phyloP scores from a whole-genome alignment of 306 rosid species.

The Inga oerstediana region DNA sequence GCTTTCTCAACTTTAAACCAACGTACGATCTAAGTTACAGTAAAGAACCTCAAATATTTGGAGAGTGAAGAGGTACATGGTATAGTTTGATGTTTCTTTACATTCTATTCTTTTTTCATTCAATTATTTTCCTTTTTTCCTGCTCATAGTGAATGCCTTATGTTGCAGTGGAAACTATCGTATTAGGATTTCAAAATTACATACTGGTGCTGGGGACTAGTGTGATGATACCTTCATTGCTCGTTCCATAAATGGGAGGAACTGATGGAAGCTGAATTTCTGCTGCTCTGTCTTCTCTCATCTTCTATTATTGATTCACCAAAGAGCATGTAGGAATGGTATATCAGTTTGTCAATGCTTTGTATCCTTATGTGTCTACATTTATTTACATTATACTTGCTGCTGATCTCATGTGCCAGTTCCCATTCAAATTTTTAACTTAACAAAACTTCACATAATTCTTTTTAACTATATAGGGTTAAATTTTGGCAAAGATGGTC shows the following conservation, averaged over 20 bases:
- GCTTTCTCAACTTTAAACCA: slow-evolving; percentile 7
- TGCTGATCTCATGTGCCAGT: not conserved
- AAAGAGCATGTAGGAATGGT: not conserved
- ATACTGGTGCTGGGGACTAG: slow-evolving; percentile 92
- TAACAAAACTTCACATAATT: not conserved
- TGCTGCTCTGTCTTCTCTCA: slow-evolving; percentile 3
- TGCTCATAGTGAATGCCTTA: slow-evolving; percentile 9
- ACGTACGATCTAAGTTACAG: not conserved
- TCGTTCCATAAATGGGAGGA: slow-evolving; percentile 96
- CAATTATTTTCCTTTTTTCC: not conserved
- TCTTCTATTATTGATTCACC: not conserved
- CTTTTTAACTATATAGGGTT: not conserved
- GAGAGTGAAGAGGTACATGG: not conserved
- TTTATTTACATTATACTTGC: not conserved
- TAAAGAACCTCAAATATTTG: not conserved
- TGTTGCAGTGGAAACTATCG: slow-evolving; percentile 83
- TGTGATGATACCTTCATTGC: slow-evolving; percentile 85
- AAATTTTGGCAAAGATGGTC: not conserved
- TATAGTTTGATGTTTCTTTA: not conserved
- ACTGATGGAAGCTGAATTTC: slow-evolving; percentile 59
- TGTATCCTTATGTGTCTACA: not conserved
- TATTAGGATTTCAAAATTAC: slow-evolving; percentile 93
- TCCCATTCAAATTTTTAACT: not conserved
- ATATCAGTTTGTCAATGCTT: not conserved
- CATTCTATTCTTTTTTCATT: not conserved